phyloP scores from a whole-genome alignment of 2,329 filamentous ascomycete species.

The Colletotrichum nymphaeae region DNA sequence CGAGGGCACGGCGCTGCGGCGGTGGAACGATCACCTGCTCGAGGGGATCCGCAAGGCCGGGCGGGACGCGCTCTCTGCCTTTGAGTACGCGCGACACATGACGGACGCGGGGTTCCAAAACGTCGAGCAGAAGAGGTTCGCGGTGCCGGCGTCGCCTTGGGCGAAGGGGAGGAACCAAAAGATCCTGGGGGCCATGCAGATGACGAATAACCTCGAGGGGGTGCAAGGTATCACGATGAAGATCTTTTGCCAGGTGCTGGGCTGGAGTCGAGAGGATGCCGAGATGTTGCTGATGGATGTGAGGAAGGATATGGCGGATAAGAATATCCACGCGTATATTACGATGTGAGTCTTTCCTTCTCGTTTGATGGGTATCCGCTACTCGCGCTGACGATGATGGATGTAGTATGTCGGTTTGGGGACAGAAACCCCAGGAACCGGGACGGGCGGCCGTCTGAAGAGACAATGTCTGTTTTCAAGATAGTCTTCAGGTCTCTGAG shows the following conservation, averaged over 20 bases:
- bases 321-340: slow-evolving; percentile 46
- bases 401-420: slow-evolving; percentile 20
- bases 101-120: slow-evolving; percentile 49
- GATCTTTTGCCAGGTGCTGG: slow-evolving; percentile 45
- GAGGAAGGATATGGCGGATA: slow-evolving; percentile 43
- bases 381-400: neutral
- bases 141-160: slow-evolving; percentile 50
- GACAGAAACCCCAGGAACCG: slow-evolving; percentile 6
- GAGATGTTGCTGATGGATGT: slow-evolving; percentile 46
- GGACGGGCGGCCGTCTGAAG: neutral
- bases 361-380: neutral
- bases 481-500: neutral
- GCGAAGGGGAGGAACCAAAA: slow-evolving; percentile 49
- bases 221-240: slow-evolving; percentile 45
- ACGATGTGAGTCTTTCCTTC: slow-evolving; percentile 39
- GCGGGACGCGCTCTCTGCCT: slow-evolving; percentile 51
- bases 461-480: neutral
- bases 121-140: slow-evolving; percentile 43
- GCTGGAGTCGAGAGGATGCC: slow-evolving; percentile 45
- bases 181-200: slow-evolving; percentile 48
- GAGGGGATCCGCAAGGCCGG: slow-evolving; percentile 48
- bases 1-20: slow-evolving; percentile 44
- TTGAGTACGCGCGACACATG: slow-evolving; percentile 49
- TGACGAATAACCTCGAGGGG: slow-evolving; percentile 47
- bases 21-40: slow-evolving; percentile 50